phyloP scores from a whole-genome alignment of 1,284 basidiomycete species.

The Moesziomyces globuligerus region DNA sequence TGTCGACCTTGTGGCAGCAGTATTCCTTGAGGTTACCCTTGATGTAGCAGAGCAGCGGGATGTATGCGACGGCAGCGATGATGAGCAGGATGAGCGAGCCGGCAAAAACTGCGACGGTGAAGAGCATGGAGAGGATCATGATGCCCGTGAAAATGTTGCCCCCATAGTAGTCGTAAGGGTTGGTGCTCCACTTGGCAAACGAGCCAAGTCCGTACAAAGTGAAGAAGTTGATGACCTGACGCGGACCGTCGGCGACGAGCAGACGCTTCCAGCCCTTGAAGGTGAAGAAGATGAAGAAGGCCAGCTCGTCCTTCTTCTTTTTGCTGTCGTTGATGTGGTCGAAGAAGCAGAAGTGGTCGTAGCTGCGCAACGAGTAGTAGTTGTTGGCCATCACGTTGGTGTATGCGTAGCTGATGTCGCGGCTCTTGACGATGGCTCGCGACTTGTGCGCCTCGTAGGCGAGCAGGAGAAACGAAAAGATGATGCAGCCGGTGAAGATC shows the following conservation, averaged over 20 bases:
- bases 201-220: constrained; percentile 91
- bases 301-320: constrained; percentile 94
- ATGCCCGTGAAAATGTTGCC: constrained; percentile 78
- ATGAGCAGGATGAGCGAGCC: constrained; percentile 84
- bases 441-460: constrained; percentile 92
- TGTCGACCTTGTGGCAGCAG: constrained; percentile 98
- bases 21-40: constrained; percentile 96
- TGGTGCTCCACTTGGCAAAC: constrained; percentile 75
- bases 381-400: constrained; percentile 92
- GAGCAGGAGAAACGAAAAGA: constrained; percentile 91
- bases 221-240: constrained; percentile 94
- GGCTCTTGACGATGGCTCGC: constrained; percentile 88
- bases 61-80: constrained; percentile 84
- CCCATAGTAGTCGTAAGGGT: constrained; percentile 75
- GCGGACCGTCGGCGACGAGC: constrained; percentile 92
- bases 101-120: constrained; percentile 87
- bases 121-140: constrained; percentile 86
- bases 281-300: constrained; percentile 98
- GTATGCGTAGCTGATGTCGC: constrained; percentile 80
- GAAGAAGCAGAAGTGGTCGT: constrained; percentile 98
- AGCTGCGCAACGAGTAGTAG: constrained; percentile 75
- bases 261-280: constrained; percentile 98
- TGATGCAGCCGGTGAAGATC: constrained; percentile 97
- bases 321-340: constrained; percentile 94
- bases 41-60: constrained; percentile 92